Percentiles rank a stretch among this genome's conserved stretches.
These are phyloP conservation scores for Leptodontidium sp. DNA, from an alignment of 2,329 filamentous ascomycete genomes.

Conservation along the genomic window DNA sequence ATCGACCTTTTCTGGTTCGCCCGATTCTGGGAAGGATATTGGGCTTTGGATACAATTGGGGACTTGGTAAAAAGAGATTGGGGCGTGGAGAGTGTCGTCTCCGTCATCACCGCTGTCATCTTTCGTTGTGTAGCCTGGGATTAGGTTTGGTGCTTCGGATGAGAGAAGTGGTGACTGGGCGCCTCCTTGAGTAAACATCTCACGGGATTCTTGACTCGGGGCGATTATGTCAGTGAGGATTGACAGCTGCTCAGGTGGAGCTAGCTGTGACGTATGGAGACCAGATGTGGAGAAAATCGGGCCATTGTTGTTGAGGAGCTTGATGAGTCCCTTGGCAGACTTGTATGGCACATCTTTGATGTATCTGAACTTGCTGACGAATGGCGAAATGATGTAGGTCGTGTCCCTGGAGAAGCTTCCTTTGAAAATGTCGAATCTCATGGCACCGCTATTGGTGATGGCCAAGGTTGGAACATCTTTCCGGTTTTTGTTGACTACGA, in stretches of 20 bases:
- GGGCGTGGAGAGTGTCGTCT: conserved; percentile 86
- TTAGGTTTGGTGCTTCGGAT: conserved; percentile 49
- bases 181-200: conserved; percentile 36
- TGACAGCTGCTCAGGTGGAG: conserved; percentile 45
- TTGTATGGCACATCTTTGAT: conserved; percentile 83
- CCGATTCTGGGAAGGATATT: conserved; percentile 64
- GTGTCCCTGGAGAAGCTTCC: conserved; percentile 89
- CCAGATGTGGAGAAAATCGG: conserved; percentile 51
- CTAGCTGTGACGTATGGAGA: conserved; percentile 45
- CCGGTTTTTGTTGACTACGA: conserved; percentile 65
- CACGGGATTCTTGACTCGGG: conserved; percentile 23
- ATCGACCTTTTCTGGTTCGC: conserved; percentile 77
- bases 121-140: conserved; percentile 85
- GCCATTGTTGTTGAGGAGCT: conserved; percentile 63
- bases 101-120: conserved; percentile 86
- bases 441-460: conserved; percentile 87
- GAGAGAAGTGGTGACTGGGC: conserved; percentile 47
- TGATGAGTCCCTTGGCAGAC: conserved; percentile 74
- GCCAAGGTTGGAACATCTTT: conserved; percentile 71
- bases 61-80: conserved; percentile 76
- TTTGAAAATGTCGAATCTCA: conserved; percentile 96
- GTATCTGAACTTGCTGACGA: conserved; percentile 79
- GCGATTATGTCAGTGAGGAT: conserved; percentile 33
- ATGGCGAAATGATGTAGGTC: conserved; percentile 87
- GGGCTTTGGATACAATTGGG: conserved; percentile 85